These are phyloP conservation scores for Pythium guiyangense DNA, from an alignment of 352 stramenopile species.

Conservation along the genomic window DNA sequence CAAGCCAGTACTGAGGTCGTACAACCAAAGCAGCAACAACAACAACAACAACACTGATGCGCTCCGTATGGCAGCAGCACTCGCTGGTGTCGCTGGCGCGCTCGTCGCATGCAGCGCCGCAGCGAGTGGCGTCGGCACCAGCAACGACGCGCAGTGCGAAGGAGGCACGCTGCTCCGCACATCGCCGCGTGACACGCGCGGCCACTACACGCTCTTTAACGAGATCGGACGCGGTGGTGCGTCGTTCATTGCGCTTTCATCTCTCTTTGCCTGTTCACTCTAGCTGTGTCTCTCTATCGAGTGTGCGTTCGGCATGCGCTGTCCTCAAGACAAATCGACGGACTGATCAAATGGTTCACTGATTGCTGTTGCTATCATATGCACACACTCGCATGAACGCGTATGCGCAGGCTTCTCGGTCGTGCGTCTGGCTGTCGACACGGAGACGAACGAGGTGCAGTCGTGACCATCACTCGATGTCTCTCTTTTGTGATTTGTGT, in stretches of 20 bases:
- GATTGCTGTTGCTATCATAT: not conserved
- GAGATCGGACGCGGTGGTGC: conserved; percentile 64
- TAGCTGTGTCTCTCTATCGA: no score
- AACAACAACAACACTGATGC: not conserved
- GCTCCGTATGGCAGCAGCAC: no score
- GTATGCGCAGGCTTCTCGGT: conserved; percentile 45
- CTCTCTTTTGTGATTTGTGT: not conserved
- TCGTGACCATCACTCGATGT: conserved; percentile 38
- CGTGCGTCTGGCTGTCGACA: conserved; percentile 58
- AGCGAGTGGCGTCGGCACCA: no score
- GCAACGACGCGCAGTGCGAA: no score
- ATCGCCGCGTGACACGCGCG: conserved; percentile 10
- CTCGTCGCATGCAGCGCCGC: no score
- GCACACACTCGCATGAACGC: not conserved
- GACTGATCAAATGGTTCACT: not conserved
- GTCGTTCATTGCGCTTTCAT: no score
- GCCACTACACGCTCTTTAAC: conserved; percentile 51
- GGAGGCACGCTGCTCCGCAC: no score
- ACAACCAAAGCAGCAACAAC: not conserved
- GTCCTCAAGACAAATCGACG: not conserved
- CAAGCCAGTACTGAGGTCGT: no score
- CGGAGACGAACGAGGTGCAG: no score
- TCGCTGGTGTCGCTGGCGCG: no score
- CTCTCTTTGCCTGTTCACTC: no score
- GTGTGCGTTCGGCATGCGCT: no score